phyloP scores from a whole-genome alignment of 73 alveolate species.

The Symbiodinium natans region DNA sequence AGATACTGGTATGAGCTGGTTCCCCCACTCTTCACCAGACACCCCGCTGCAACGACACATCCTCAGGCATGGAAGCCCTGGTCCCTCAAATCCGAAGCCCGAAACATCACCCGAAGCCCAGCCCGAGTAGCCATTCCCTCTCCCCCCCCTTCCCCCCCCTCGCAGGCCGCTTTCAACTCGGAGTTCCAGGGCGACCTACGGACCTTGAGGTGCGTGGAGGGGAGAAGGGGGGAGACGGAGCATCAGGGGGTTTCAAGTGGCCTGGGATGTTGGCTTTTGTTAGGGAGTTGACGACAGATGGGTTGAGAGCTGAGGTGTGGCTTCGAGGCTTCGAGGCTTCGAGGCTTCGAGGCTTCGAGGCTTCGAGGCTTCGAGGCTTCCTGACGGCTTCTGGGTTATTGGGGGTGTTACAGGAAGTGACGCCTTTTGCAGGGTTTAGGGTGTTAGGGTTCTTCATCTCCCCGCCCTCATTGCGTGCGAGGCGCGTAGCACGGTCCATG shows the following conservation, averaged over 20 bases:
- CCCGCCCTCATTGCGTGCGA: neutral
- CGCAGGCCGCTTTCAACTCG: constrained; percentile 83
- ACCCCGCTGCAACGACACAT: no score
- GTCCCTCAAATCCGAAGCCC: neutral
- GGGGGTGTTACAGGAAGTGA: neutral
- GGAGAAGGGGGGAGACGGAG: neutral
- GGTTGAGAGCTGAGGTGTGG: neutral
- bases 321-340: no score
- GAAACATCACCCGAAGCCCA: neutral
- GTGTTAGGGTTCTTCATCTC: neutral
- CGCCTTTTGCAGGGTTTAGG: neutral
- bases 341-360: no score
- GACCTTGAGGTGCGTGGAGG: constrained; percentile 5
- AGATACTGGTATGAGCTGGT: no score
- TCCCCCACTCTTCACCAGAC: no score
- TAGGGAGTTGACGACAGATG: neutral
- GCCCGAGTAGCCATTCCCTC: neutral
- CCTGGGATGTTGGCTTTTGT: neutral
- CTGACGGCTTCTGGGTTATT: neutral
- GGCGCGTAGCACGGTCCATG: constrained; percentile 75
- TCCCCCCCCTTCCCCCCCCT: neutral
- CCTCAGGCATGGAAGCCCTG: constrained; percentile 6
- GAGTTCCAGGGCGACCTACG: constrained; percentile 61
- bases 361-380: no score
- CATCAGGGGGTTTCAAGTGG: neutral